phyloP scores from a whole-genome alignment of 139 green algal genomes.

The Auxenochlorella pyrenoidosa region DNA sequence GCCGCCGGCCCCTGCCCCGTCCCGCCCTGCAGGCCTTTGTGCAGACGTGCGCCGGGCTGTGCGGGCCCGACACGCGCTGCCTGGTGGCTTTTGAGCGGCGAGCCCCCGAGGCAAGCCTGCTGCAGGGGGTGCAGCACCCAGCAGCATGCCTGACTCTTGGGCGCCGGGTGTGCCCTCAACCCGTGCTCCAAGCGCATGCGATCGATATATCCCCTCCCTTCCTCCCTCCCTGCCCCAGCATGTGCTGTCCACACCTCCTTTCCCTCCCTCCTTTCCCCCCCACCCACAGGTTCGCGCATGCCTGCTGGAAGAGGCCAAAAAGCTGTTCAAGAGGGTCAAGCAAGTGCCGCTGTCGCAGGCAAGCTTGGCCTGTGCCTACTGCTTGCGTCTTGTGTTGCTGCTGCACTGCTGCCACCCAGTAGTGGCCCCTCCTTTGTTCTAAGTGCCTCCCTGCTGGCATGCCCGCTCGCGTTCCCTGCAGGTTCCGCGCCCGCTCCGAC shows the following conservation, averaged over 20 bases:
- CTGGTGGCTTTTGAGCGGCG: constrained; percentile 56
- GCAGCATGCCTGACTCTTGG: no score
- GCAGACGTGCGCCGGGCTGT: constrained; percentile 49
- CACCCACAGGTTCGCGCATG: constrained; percentile 19
- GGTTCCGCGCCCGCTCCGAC: constrained; percentile 9
- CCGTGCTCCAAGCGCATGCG: no score
- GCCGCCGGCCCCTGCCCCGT: background rate
- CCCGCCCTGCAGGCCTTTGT: constrained; percentile 45
- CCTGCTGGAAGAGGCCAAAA: constrained; percentile 33
- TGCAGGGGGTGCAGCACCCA: no score
- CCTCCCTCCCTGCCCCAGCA: background rate
- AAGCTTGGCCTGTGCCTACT: no score
- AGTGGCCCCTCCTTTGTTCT: no score
- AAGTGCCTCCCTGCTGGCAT: no score
- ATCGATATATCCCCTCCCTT: no score
- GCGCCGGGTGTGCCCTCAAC: no score
- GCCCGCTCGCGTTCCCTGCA: no score
- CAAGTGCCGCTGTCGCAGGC: constrained; percentile 25
- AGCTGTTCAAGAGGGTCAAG: constrained; percentile 33
- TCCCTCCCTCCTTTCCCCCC: background rate
- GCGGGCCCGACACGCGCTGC: constrained; percentile 27
- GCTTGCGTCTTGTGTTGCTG: no score
- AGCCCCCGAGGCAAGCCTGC: constrained; percentile 30
- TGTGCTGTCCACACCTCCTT: background rate
- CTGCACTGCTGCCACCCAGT: no score